Evolutionary conservation across 2,329 filamentous ascomycete genomes (phyloP).

Genomic region (Sporothrix sp.): DNA sequence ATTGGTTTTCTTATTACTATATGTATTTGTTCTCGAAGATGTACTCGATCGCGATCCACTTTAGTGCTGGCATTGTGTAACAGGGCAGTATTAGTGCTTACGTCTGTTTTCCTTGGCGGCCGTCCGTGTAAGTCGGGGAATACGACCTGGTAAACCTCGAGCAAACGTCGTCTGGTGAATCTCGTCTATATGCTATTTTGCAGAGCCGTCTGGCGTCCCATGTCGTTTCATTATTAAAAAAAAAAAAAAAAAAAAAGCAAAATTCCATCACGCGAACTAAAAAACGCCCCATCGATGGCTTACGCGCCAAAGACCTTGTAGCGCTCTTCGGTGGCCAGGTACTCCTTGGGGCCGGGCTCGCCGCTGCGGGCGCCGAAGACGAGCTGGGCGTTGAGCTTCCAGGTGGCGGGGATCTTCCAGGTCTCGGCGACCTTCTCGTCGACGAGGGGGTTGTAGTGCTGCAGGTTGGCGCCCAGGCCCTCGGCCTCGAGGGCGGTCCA

Average conservation of each 20-base stretch:
- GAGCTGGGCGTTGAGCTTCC: constrained; percentile 73
- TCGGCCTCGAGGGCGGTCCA: constrained; percentile 79
- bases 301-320: constrained; percentile 54
- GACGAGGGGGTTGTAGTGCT: constrained; percentile 87
- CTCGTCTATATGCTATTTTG: no score
- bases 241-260: neutral
- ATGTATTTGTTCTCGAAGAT: no score
- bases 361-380: constrained; percentile 63
- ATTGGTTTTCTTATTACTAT: neutral
- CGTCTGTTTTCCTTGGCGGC: neutral
- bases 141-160: no score
- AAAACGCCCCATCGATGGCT: no score
- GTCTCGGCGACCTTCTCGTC: constrained; percentile 58
- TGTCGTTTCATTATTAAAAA: neutral
- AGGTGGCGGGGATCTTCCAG: constrained; percentile 62
- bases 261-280: no score
- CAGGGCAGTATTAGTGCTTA: constrained; percentile 1
- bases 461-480: constrained; percentile 77
- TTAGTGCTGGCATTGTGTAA: no score
- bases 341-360: constrained; percentile 52
- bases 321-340: constrained; percentile 54
- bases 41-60: no score
- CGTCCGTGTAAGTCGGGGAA: neutral
- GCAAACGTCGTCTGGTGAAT: no score
- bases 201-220: no score